phyloP scores from a whole-genome alignment of 352 stramenopile genomes.

The Phytophthora foliorum region DNA sequence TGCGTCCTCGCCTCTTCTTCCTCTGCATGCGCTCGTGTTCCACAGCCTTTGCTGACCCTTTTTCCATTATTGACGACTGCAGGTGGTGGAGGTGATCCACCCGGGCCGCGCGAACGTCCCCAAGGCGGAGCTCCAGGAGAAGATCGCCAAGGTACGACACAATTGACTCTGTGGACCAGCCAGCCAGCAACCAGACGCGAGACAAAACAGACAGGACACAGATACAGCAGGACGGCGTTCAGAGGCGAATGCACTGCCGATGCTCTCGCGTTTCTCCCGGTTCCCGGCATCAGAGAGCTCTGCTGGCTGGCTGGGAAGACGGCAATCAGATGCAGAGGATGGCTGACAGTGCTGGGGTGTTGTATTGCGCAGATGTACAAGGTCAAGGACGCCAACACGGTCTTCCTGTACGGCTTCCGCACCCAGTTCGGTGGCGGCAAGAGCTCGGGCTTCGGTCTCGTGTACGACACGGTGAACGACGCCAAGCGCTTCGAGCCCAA shows the following conservation, averaged over 20 bases:
- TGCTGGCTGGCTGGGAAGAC: constrained; percentile 18
- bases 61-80: constrained; percentile 8
- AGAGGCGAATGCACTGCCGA: constrained; percentile 8
- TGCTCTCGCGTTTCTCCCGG: not conserved
- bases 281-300: not conserved
- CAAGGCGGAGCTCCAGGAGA: constrained; percentile 98
- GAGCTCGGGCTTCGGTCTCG: constrained; percentile 98
- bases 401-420: constrained; percentile 98
- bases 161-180: not conserved
- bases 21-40: not conserved
- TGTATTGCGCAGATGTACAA: constrained; percentile 93
- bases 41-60: not conserved
- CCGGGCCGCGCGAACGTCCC: constrained; percentile 97
- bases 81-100: constrained; percentile 99
- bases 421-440: constrained; percentile 98
- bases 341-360: constrained; percentile 25
- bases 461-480: constrained; percentile 99
- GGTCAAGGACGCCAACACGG: constrained; percentile 95
- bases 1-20: constrained; percentile 50
- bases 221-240: constrained; percentile 9
- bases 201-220: constrained; percentile 18
- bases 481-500: constrained; percentile 99
- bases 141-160: constrained; percentile 94
- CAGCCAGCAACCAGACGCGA: not conserved
- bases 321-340: constrained; percentile 20